Percentiles rank a stretch among this genome's conserved stretches.
Evolutionary conservation across 1,284 basidiomycete genomes (phyloP).

Genomic region (Austroboletus niveus): DNA sequence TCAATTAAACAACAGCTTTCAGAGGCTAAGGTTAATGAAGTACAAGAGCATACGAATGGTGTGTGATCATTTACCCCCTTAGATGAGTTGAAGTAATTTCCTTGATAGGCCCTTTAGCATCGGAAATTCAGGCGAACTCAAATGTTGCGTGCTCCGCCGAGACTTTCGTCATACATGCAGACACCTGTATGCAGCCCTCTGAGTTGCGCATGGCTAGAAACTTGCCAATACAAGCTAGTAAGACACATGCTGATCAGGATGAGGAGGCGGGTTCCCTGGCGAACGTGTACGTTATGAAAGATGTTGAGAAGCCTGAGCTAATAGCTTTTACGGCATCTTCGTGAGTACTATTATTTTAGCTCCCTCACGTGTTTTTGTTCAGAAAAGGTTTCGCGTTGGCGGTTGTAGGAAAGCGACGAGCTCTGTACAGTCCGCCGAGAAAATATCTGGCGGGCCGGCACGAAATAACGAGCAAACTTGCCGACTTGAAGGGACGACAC

Average conservation of each 20-base stretch:
- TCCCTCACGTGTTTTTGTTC: not conserved
- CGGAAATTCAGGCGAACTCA: not conserved
- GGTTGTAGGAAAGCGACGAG: not conserved
- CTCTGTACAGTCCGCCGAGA: not conserved
- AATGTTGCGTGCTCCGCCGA: not conserved
- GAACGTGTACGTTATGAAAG: not conserved
- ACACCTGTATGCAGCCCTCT: not conserved
- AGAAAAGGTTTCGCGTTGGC: not conserved
- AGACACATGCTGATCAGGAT: not conserved
- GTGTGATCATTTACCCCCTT: not conserved
- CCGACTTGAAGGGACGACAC: not conserved
- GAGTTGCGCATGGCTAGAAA: not conserved
- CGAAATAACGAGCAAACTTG: not conserved
- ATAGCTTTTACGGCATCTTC: not conserved
- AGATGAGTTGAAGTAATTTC: not conserved
- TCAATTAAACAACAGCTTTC: not conserved
- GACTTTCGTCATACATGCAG: not conserved
- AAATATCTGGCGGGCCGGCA: not conserved
- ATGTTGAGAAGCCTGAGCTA: not conserved
- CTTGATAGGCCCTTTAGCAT: not conserved
- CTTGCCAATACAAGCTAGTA: not conserved
- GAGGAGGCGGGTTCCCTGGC: not conserved
- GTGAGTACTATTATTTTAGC: conserved; percentile 5
- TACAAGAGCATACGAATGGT: not conserved
- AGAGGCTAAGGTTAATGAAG: not conserved